Evolutionary conservation across 768 basidiomycete genomes (phyloP).

Genomic region (Galerina marginata): DNA sequence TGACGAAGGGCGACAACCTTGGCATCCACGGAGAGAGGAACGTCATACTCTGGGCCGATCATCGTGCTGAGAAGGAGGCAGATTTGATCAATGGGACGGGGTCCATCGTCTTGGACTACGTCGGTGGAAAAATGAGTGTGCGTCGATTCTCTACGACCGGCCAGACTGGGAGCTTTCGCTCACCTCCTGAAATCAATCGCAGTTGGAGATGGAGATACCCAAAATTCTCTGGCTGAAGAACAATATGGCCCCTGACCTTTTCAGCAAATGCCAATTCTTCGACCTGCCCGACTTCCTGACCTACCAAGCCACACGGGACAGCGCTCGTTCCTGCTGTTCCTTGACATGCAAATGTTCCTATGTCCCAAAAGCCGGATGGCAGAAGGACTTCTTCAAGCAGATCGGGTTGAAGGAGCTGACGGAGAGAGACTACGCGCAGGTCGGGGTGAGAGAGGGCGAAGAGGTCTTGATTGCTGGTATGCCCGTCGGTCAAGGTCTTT

Average conservation of each 20-base stretch:
- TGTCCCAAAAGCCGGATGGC: conserved; percentile 88
- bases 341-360: conserved; percentile 94
- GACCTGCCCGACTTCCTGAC: conserved; percentile 97
- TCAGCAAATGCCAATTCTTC: conserved; percentile 81
- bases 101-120: conserved; percentile 88
- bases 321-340: conserved; percentile 87
- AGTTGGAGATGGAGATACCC: conserved; percentile 99
- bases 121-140: conserved; percentile 96
- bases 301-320: conserved; percentile 82
- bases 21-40: conserved; percentile 79
- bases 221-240: conserved; percentile 97
- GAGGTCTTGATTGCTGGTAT: conserved; percentile 80
- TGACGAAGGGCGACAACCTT: conserved; percentile 70
- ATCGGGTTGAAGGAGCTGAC: conserved; percentile 83
- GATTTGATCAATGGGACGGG: conserved; percentile 86
- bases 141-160: conserved; percentile 22
- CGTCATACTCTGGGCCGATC: conserved; percentile 96
- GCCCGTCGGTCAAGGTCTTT: conserved; percentile 86
- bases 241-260: conserved; percentile 75
- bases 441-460: conserved; percentile 67
- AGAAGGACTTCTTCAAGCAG: conserved; percentile 80
- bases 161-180: not conserved
- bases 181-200: conserved; percentile 3
- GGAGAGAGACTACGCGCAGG: conserved; percentile 70
- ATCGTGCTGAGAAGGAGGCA: conserved; percentile 92